A percentile compares a stretch with the other conserved stretches of the same genome.
Conservation (phyloP, 2,329 filamentous ascomycete species). For the Calonectria pauciramosa region DNA sequence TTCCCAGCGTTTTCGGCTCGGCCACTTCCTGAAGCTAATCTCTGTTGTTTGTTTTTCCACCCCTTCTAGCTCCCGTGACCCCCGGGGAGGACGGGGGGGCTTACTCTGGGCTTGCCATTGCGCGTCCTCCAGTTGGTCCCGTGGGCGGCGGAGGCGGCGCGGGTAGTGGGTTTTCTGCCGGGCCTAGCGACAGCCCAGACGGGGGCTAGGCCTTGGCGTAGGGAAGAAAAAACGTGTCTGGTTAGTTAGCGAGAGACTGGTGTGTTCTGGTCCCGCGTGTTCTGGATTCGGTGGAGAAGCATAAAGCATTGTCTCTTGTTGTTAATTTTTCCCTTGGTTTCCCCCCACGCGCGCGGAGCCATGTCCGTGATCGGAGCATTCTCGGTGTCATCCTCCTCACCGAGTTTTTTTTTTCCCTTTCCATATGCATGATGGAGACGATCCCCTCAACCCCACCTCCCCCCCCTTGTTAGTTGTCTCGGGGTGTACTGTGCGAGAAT, state of each 20-base stretch:
- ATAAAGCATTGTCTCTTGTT: background rate
- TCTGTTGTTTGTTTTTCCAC: constrained; percentile 4
- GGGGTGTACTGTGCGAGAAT: background rate
- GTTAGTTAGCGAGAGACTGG: background rate
- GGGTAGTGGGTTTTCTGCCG: background rate
- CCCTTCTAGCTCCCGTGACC: too few relatives aligned
- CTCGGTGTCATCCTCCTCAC: background rate
- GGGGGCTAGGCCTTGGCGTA: background rate
- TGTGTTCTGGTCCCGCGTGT: background rate
- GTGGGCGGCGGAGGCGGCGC: background rate
- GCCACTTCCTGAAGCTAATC: background rate
- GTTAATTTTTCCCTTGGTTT: background rate
- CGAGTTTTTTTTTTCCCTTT: background rate
- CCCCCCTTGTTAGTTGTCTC: background rate
- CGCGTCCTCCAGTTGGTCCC: background rate
- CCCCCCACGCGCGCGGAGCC: background rate
- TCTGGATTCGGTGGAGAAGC: constrained; percentile 8
- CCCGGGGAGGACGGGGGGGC: too few relatives aligned
- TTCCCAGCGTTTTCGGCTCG: background rate
- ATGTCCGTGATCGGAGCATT: background rate
- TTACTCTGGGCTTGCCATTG: background rate
- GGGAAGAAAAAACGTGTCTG: background rate
- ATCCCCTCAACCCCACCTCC: background rate
- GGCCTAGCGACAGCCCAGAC: background rate
- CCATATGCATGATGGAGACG: background rate